A percentile compares a stretch with the other conserved stretches of the same genome.
Conservation (phyloP, 805 yeast species). For the Grigorovia humatica region DNA sequence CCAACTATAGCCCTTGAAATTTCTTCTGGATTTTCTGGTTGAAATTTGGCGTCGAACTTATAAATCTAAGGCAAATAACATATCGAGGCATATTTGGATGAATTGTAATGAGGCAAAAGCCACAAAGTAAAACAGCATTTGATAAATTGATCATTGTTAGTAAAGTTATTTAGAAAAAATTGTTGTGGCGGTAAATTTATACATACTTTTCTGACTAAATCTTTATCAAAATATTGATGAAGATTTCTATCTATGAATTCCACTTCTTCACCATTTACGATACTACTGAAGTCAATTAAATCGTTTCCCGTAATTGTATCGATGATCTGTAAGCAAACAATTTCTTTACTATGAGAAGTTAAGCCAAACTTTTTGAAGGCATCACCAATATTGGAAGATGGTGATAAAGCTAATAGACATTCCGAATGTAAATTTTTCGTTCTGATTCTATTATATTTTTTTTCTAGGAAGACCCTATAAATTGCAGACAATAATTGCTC, state of each 20-base stretch:
- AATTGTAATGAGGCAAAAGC: too few relatives aligned
- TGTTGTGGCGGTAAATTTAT: too few relatives aligned
- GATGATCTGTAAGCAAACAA: conserved; percentile 26
- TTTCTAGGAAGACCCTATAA: conserved; percentile 50
- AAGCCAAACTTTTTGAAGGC: conserved; percentile 65
- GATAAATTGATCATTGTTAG: too few relatives aligned
- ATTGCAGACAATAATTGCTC: conserved; percentile 56
- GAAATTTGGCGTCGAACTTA: conserved; percentile 17
- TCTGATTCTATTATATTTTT: conserved; percentile 36
- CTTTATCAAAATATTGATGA: conserved; percentile 26
- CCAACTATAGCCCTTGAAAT: conserved; percentile 37
- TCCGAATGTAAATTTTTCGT: conserved; percentile 67
- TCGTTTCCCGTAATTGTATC: conserved; percentile 2
- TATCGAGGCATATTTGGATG: too few relatives aligned
- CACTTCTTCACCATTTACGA: conserved; percentile 29
- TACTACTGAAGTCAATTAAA: conserved; percentile 4
- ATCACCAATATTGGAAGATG: conserved; percentile 57
- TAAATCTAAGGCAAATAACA: conserved; percentile 15
- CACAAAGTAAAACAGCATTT: too few relatives aligned
- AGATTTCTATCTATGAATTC: conserved; percentile 28
- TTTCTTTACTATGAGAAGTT: conserved; percentile 34
- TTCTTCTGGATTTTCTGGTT: conserved; percentile 13
- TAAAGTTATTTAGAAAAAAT: too few relatives aligned
- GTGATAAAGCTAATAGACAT: conserved; percentile 56
- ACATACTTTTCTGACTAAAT: conserved; percentile 27